Evolutionary conservation across 108 stramenopile species (phyloP).

Genomic region (Epithemia pelagica): DNA sequence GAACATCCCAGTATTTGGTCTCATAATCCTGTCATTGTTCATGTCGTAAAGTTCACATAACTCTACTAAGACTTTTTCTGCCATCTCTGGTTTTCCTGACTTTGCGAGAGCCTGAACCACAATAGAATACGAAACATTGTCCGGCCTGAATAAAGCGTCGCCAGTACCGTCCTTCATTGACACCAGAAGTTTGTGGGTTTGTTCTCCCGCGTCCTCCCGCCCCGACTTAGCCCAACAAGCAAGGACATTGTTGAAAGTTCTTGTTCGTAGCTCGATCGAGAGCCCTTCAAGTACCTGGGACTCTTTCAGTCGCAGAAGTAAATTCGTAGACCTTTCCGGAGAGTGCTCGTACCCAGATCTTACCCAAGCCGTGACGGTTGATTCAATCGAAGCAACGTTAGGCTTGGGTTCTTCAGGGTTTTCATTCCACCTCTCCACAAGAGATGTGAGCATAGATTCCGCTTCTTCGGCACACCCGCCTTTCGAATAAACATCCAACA

Average conservation of each 20-base stretch:
- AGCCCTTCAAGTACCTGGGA: not conserved
- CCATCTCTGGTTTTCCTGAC: not conserved
- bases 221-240: conserved; percentile 1
- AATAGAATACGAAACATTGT: not conserved
- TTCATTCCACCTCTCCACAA: not conserved
- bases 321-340: not conserved
- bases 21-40: not conserved
- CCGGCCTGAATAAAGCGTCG: not conserved
- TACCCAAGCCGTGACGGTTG: not conserved
- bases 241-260: not conserved
- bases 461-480: not conserved
- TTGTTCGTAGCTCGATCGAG: not conserved
- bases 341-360: not conserved
- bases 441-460: not conserved
- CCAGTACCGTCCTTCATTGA: not conserved
- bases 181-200: not conserved
- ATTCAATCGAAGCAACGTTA: not conserved
- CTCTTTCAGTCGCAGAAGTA: not conserved
- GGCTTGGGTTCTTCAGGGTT: not conserved
- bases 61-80: not conserved
- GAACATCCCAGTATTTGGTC: not conserved
- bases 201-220: not conserved
- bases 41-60: not conserved
- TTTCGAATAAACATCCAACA: not conserved
- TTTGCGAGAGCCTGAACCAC: not conserved